Evolutionary conservation across 345 rosid species (phyloP), one percentile per base, ranked within the genome.

Genomic region (Moricandia moricandioides): DNA sequence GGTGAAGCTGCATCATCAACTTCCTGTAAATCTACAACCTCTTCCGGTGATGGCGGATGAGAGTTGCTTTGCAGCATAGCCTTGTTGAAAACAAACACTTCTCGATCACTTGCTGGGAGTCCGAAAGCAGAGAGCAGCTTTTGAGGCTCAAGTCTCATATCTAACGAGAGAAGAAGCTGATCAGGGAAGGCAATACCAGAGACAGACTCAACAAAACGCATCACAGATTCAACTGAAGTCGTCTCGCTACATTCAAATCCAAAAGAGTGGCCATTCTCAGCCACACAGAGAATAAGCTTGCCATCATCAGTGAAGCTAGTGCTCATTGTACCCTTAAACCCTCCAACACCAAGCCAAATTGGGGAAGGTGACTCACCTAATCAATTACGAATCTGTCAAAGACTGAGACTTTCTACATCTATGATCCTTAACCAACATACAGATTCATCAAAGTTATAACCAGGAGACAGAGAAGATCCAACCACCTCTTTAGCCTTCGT

Each of bases 231-330:
- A 55, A 95, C 99, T 12, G 77, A 78, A 56, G 89, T 86, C 3
- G 84, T 79, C 69, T 84, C 93, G 73, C 83, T 70, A 79, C 96
- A 92, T 6, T 86, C 85, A 24, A 92, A 85, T 74, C 82, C 89
- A 74, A 84, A 86, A 1, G 97, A 87, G 65, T 68, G 93, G 11
- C 99, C 99, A 75, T 92, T 87, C 78, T 95, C 98, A n/a, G 99
- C 92, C 77, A 92, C 78, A 71, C 89, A 90, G 69, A 95, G 90
- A 74, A 86, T 76, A 74, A 95, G 96, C 85, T 86, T 95, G 69
- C 86, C 93, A 37, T 63, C 83, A 81, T 78, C 87, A 1, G 83
- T 80, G 45, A 85, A 79, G 82, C 88, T 83, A 35, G 85, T 87
- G 84, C 89, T 91, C 99, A 96, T 96, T 81, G 64, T 85, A n/a